These are phyloP conservation scores for Phoma sp. DNA, from an alignment of 2,329 filamentous ascomycete genomes.

Conservation along the genomic window DNA sequence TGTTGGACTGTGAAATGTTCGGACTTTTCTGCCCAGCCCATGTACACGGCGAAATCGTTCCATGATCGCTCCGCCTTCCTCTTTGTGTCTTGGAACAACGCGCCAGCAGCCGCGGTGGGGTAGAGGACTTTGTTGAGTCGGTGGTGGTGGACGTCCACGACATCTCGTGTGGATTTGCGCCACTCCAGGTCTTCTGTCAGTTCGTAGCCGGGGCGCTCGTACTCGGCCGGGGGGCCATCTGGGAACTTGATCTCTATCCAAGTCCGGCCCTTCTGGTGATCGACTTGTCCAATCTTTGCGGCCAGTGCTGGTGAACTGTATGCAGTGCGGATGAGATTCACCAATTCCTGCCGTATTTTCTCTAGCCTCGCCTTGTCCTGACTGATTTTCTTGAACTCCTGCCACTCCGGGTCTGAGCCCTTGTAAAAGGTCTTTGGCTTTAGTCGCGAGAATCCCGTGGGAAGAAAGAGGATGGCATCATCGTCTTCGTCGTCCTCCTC, in stretches of 20 bases:
- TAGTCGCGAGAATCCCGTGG: conserved; percentile 54
- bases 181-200: conserved; percentile 51
- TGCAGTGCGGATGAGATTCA: conserved; percentile 42
- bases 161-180: conserved; percentile 39
- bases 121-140: conserved; percentile 39
- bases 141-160: conserved; percentile 47
- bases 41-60: conserved; percentile 32
- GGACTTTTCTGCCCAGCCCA: conserved; percentile 33
- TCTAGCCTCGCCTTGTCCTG: conserved; percentile 51
- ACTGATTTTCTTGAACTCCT: conserved; percentile 57
- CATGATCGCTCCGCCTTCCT: conserved; percentile 28
- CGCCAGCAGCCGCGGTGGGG: conserved; percentile 30
- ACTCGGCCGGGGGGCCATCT: conserved; percentile 57
- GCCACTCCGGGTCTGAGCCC: conserved; percentile 62
- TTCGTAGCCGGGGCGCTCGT: conserved; percentile 54
- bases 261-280: conserved; percentile 50
- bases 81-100: conserved; percentile 35
- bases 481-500: conserved; percentile 37
- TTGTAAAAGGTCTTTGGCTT: conserved; percentile 55
- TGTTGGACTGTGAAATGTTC: conserved; percentile 23
- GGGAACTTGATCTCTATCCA: conserved; percentile 61
- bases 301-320: not conserved
- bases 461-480: conserved; percentile 55
- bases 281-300: conserved; percentile 46
- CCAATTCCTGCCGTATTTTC: conserved; percentile 51